phyloP scores from a whole-genome alignment of 305 asterid genomes.

The Solanum aculeatissimum region DNA sequence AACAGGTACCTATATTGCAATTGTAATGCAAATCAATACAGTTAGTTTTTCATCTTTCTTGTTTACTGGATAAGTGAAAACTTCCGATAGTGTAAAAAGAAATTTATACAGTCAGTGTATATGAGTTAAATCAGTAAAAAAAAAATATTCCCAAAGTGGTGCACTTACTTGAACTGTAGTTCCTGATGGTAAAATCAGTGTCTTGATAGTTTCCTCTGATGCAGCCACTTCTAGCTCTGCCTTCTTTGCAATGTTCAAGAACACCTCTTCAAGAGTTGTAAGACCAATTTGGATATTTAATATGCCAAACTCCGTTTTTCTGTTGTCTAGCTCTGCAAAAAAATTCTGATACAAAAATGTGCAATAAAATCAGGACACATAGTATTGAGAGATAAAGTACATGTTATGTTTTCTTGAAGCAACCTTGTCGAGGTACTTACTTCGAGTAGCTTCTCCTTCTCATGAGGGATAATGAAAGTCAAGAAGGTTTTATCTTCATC shows the following conservation, averaged over 20 bases:
- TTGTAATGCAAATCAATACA: neutral
- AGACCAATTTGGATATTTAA: neutral
- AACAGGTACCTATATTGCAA: conserved; percentile 14
- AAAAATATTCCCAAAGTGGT: neutral
- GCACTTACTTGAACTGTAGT: conserved; percentile 8
- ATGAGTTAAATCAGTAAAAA: neutral
- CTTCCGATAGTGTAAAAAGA: neutral
- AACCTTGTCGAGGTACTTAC: neutral
- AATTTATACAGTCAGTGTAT: neutral
- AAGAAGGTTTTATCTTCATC: conserved; percentile 6
- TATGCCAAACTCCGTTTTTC: conserved; percentile 4
- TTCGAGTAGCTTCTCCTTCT: conserved; percentile 2
- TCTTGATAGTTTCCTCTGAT: neutral
- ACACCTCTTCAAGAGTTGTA: conserved; percentile 7
- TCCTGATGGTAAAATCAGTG: conserved; percentile 7
- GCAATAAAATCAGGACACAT: neutral
- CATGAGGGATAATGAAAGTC: conserved; percentile 11
- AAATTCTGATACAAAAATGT: neutral
- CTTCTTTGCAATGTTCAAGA: conserved; percentile 10
- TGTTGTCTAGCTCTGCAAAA: conserved; percentile 4
- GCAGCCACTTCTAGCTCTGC: conserved; percentile 11
- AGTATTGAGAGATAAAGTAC: neutral
- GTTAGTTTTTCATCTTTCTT: neutral
- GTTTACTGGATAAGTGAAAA: neutral
- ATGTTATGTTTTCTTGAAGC: neutral